Conservation (phyloP, 176 grass and related monocot genomes). For the Zoysia japonica region DNA sequence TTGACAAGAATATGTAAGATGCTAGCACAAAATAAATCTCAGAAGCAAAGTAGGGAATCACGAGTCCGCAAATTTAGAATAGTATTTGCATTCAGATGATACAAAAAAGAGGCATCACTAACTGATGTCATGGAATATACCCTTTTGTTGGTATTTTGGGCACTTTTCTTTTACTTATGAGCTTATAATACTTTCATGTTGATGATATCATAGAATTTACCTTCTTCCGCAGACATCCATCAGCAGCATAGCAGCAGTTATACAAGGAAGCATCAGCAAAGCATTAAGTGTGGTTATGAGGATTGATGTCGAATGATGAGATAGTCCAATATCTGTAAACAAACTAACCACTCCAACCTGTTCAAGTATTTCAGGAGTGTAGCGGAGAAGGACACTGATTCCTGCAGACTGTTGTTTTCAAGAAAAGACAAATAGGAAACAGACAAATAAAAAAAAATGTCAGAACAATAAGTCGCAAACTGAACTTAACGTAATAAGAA, state of each 20-base stretch:
- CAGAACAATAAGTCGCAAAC: neutral
- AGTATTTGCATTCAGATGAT: conserved; percentile 3
- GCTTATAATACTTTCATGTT: neutral
- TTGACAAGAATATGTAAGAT: conserved; percentile 13
- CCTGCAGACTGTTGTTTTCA: conserved; percentile 70
- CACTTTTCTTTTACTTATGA: conserved; percentile 19
- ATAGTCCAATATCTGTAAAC: conserved; percentile 66
- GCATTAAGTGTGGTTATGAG: conserved; percentile 74
- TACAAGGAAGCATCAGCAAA: conserved; percentile 81
- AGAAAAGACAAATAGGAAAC: conserved; percentile 15
- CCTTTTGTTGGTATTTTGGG: neutral
- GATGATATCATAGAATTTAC: conserved; percentile 33
- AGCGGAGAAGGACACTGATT: conserved; percentile 77
- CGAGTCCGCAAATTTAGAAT: conserved; percentile 14
- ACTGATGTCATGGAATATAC: neutral
- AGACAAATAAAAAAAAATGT: conserved; percentile 15
- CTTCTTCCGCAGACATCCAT: conserved; percentile 89
- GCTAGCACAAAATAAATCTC: neutral
- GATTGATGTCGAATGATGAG: conserved; percentile 66
- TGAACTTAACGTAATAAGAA: neutral
- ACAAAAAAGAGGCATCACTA: neutral
- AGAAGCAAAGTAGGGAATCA: neutral
- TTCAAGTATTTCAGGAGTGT: conserved; percentile 80
- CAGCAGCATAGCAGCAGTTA: conserved; percentile 78
- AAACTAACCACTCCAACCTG: conserved; percentile 66